Evolutionary conservation across 148 eudicot species (phyloP).

Genomic region (Salicornia ramosissima): DNA sequence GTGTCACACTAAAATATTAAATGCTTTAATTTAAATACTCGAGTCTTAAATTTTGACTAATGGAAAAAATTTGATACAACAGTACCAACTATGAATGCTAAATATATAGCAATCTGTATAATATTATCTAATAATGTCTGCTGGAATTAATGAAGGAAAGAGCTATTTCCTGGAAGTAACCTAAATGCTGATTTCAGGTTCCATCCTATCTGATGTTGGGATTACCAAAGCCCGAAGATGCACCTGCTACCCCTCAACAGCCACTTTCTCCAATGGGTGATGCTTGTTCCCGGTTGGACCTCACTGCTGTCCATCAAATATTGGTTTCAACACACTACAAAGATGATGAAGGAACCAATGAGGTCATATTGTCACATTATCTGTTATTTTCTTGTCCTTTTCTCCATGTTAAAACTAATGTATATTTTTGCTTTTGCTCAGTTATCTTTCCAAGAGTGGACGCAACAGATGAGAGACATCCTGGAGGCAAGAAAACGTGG

Average conservation of each 20-base stretch:
- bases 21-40: too few species aligned
- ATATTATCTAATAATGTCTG: too few species aligned
- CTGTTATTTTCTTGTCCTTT: not conserved
- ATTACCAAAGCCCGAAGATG: conserved; percentile 69
- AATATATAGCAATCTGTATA: too few species aligned
- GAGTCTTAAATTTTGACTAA: too few species aligned
- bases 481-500: conserved; percentile 96
- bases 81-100: too few species aligned
- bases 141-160: not conserved
- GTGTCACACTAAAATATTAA: too few species aligned
- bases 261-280: conserved; percentile 93
- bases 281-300: conserved; percentile 89
- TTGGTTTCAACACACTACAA: conserved; percentile 76
- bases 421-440: conserved; percentile 21
- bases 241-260: conserved; percentile 69
- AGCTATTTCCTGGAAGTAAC: not conserved
- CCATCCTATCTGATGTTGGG: conserved; percentile 81
- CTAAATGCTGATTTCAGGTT: conserved; percentile 39
- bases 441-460: conserved; percentile 99
- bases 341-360: conserved; percentile 93
- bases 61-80: too few species aligned
- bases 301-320: conserved; percentile 91
- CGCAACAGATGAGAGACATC: conserved; percentile 95
- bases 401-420: conserved; percentile 6
- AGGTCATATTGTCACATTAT: conserved; percentile 40